Conservation (phyloP, 176 grass and related monocot genomes). For the Eremochloa ophiuroides region DNA sequence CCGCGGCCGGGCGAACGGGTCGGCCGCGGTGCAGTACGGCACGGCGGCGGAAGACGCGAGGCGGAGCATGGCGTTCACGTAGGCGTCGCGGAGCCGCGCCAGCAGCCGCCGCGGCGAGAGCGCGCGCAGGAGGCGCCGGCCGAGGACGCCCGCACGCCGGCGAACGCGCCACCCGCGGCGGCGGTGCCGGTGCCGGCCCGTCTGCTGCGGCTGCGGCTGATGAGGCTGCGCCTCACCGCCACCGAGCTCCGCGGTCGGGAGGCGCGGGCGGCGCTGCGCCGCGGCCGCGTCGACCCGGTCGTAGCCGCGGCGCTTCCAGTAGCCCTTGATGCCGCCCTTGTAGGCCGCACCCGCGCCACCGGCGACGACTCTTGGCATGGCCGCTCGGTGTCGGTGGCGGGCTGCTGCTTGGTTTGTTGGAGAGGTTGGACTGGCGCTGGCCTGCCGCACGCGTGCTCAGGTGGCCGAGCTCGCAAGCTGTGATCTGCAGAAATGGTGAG, state of each 20-base stretch:
- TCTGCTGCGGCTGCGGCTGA: too few species aligned
- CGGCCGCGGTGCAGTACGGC: slow-evolving; percentile 14
- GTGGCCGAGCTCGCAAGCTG: neutral
- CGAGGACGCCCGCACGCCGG: slow-evolving; percentile 17
- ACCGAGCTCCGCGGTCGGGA: slow-evolving; percentile 40
- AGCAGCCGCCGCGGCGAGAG: slow-evolving; percentile 47
- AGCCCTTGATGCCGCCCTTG: slow-evolving; percentile 74
- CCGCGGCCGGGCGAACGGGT: slow-evolving; percentile 16
- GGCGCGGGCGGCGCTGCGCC: slow-evolving; percentile 39
- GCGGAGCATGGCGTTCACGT: slow-evolving; percentile 68
- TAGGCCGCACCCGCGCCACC: neutral
- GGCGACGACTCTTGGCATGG: neutral
- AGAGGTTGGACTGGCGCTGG: neutral
- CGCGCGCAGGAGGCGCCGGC: slow-evolving; percentile 34
- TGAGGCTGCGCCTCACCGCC: neutral
- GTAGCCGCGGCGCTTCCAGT: slow-evolving; percentile 70
- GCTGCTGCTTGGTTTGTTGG: neutral
- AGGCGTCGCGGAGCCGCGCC: slow-evolving; percentile 50
- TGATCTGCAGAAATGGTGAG: neutral
- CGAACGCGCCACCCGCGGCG: slow-evolving; percentile 38
- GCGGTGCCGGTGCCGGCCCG: neutral
- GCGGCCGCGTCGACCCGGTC: slow-evolving; percentile 35
- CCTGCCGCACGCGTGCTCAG: neutral
- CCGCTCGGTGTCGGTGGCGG: slow-evolving; percentile 10
- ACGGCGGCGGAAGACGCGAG: slow-evolving; percentile 50